Conservation (phyloP, 2,329 filamentous ascomycete genomes). For the Magnaporthiopsis incrustans region DNA sequence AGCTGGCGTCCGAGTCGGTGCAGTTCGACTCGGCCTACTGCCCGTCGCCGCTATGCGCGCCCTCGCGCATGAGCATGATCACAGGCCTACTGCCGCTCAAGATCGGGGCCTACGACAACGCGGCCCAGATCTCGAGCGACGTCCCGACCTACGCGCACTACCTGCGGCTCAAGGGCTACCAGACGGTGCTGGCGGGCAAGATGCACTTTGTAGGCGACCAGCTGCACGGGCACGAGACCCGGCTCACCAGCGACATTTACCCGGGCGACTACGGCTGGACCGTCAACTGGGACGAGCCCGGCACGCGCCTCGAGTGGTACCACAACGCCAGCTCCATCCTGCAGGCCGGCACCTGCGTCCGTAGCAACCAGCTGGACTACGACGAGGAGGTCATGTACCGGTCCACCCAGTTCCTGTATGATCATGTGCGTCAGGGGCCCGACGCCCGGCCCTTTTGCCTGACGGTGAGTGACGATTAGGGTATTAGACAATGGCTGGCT, state of each 20-base stretch:
- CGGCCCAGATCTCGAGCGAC: constrained; percentile 73
- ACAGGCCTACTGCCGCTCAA: constrained; percentile 85
- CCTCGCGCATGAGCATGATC: constrained; percentile 91
- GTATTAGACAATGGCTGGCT: neutral
- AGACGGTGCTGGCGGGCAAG: constrained; percentile 86
- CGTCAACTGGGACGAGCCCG: constrained; percentile 90
- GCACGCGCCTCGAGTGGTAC: constrained; percentile 84
- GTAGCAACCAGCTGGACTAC: constrained; percentile 92
- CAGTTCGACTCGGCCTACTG: constrained; percentile 94
- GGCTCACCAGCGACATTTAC: constrained; percentile 92
- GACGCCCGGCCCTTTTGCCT: constrained; percentile 72
- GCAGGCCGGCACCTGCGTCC: constrained; percentile 79
- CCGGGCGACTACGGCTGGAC: constrained; percentile 91
- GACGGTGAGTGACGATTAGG: constrained; percentile 44
- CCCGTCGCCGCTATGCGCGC: constrained; percentile 85
- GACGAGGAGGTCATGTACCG: constrained; percentile 95
- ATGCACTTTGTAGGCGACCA: constrained; percentile 98
- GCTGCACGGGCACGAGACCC: constrained; percentile 86
- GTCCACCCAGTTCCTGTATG: constrained; percentile 81
- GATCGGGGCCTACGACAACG: constrained; percentile 90
- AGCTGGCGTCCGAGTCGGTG: constrained; percentile 70
- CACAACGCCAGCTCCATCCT: constrained; percentile 92
- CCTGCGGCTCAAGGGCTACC: constrained; percentile 74
- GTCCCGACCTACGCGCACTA: constrained; percentile 91
- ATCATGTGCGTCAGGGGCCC: constrained; percentile 75